phyloP scores from a whole-genome alignment of 805 yeast species.

The Scheffersomyces ergatensis region DNA sequence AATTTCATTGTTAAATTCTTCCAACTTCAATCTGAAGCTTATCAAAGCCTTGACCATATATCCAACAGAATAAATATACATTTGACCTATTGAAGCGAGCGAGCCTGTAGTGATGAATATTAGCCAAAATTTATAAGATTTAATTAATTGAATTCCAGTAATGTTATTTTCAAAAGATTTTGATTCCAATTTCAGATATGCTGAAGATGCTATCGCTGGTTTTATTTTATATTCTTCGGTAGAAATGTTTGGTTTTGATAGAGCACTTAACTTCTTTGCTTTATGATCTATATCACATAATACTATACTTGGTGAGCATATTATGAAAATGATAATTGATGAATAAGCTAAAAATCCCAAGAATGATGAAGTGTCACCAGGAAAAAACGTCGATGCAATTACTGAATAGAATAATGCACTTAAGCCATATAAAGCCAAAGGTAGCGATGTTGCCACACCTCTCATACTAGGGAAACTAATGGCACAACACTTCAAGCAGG shows the following conservation, averaged over 20 bases:
- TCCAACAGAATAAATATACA: conserved; percentile 47
- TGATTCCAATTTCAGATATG: neutral
- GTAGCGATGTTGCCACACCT: conserved; percentile 75
- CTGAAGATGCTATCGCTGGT: neutral
- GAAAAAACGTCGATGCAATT: conserved; percentile 48
- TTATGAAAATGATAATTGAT: conserved; percentile 35
- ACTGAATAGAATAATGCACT: conserved; percentile 68
- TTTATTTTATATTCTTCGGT: neutral
- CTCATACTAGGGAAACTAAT: conserved; percentile 61
- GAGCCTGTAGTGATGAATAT: conserved; percentile 35
- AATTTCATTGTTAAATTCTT: conserved; percentile 14
- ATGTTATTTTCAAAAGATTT: conserved; percentile 1
- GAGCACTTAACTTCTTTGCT: conserved; percentile 1
- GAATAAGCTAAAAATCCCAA: conserved; percentile 45
- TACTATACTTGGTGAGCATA: conserved; percentile 49
- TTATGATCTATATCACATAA: conserved; percentile 34
- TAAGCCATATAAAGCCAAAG: conserved; percentile 71
- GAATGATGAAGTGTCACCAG: conserved; percentile 58
- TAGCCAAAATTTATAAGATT: conserved; percentile 34
- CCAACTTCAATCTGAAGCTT: neutral
- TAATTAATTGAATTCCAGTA: conserved; percentile 17
- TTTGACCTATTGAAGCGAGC: conserved; percentile 43
- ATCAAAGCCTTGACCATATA: conserved; percentile 34
- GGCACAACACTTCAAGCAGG: conserved; percentile 73
- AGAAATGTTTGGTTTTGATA: neutral